Evolutionary conservation across 257 asterid genomes (phyloP).

Genomic region (Catharanthus roseus): DNA sequence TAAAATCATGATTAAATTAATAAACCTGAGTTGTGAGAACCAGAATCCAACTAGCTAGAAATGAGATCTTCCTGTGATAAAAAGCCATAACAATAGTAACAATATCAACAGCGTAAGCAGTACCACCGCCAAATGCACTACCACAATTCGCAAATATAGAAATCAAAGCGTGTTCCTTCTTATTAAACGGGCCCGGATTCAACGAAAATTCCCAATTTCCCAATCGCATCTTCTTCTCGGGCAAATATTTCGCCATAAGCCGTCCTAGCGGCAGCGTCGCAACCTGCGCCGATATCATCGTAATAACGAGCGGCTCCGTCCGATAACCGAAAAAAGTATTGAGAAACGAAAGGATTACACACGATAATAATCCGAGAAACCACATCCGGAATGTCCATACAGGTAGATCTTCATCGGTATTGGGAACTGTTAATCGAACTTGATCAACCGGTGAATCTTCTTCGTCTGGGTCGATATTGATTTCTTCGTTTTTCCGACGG

Average conservation of each 20-base stretch:
- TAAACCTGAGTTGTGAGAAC: conserved; percentile 11
- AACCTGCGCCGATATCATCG: not conserved
- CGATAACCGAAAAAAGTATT: conserved; percentile 4
- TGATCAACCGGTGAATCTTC: conserved; percentile 7
- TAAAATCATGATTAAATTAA: too few species aligned
- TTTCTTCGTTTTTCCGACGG: too few species aligned
- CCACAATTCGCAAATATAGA: conserved; percentile 5
- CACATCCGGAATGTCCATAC: conserved; percentile 15
- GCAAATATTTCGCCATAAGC: not conserved
- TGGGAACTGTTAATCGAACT: not conserved
- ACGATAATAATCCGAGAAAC: not conserved
- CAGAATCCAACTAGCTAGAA: conserved; percentile 5
- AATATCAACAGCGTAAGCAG: conserved; percentile 7
- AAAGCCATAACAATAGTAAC: conserved; percentile 4
- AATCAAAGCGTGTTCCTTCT: conserved; percentile 8
- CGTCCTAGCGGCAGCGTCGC: conserved; percentile 6
- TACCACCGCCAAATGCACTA: not conserved
- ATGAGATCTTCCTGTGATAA: conserved; percentile 7
- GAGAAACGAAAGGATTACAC: not conserved
- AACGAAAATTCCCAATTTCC: not conserved
- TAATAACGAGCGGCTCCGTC: not conserved
- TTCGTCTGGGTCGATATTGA: not conserved
- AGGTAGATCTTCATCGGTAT: not conserved
- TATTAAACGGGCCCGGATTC: conserved; percentile 11
- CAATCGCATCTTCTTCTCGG: not conserved